Evolutionary conservation across 106 monocot species (phyloP).

Genomic region (Dendrobium catenatum): DNA sequence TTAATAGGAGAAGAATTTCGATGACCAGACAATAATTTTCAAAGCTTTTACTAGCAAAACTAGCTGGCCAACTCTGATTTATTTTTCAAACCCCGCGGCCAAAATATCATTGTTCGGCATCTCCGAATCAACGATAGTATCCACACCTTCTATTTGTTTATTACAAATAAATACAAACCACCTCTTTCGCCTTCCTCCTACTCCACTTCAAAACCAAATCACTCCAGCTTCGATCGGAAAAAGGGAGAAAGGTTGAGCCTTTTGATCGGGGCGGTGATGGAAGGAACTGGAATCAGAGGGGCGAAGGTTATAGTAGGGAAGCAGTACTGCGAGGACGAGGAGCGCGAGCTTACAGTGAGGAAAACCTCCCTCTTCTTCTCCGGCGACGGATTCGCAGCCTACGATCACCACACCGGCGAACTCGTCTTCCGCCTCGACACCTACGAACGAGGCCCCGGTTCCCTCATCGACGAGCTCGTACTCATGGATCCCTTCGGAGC

Average conservation of each 20-base stretch:
- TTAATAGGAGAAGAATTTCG: too few species aligned
- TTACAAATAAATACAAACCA: not conserved
- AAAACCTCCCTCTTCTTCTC: slow-evolving; percentile 82
- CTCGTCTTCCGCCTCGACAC: slow-evolving; percentile 81
- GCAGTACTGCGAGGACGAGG: slow-evolving; percentile 43
- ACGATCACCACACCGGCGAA: slow-evolving; percentile 68
- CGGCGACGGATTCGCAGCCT: slow-evolving; percentile 85
- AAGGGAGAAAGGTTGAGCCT: not conserved
- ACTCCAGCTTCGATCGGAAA: not conserved
- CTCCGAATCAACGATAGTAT: not conserved
- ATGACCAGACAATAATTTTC: too few species aligned
- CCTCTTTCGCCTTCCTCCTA: not conserved
- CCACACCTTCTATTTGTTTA: not conserved
- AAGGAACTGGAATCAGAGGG: not conserved
- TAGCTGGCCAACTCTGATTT: too few species aligned
- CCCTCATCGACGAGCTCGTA: slow-evolving; percentile 35
- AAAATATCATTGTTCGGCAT: not conserved
- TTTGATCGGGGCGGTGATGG: not conserved
- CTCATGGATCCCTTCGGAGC: slow-evolving; percentile 68
- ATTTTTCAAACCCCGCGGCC: not conserved
- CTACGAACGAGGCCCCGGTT: slow-evolving; percentile 22
- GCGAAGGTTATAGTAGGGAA: slow-evolving; percentile 37
- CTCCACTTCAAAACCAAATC: not conserved
- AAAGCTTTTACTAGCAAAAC: too few species aligned
- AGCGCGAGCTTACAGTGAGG: slow-evolving; percentile 74